A percentile compares a stretch with the other conserved stretches of the same genome.
Evolutionary conservation across 352 stramenopile species (phyloP).

Genomic region (Globisporangium splendens): DNA sequence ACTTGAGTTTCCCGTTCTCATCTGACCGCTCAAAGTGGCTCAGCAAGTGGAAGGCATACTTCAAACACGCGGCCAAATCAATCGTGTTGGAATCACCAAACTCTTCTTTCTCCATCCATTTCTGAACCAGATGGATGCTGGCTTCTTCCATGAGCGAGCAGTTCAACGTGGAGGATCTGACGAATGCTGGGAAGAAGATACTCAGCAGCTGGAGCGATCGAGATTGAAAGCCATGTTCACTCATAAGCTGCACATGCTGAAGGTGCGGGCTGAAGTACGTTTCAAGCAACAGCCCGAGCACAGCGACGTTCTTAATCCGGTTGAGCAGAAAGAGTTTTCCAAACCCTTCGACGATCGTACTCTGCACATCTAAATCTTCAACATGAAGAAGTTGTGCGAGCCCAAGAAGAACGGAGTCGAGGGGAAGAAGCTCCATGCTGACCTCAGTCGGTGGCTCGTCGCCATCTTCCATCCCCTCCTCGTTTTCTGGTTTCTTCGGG

Average conservation of each 20-base stretch:
- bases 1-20: constrained; percentile 6
- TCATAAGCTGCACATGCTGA: constrained; percentile 45
- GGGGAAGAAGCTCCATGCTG: constrained; percentile 34
- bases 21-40: constrained; percentile 37
- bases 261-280: constrained; percentile 68
- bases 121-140: constrained; percentile 56
- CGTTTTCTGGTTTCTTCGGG: constrained; percentile 24
- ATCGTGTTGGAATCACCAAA: constrained; percentile 35
- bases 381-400: constrained; percentile 47
- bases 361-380: constrained; percentile 69
- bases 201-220: constrained; percentile 66
- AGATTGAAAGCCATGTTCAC: constrained; percentile 59
- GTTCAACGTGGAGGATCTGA: constrained; percentile 44
- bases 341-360: constrained; percentile 74
- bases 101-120: constrained; percentile 48
- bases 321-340: constrained; percentile 73
- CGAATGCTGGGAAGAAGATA: constrained; percentile 73
- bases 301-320: constrained; percentile 55
- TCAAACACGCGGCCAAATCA: constrained; percentile 45
- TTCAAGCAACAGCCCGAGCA: constrained; percentile 64
- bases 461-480: constrained; percentile 19
- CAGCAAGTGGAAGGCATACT: constrained; percentile 63
- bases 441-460: background rate
- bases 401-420: constrained; percentile 59
- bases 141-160: constrained; percentile 66